phyloP scores from a whole-genome alignment of 1,284 basidiomycete genomes.

The Ustilago bromivora region DNA sequence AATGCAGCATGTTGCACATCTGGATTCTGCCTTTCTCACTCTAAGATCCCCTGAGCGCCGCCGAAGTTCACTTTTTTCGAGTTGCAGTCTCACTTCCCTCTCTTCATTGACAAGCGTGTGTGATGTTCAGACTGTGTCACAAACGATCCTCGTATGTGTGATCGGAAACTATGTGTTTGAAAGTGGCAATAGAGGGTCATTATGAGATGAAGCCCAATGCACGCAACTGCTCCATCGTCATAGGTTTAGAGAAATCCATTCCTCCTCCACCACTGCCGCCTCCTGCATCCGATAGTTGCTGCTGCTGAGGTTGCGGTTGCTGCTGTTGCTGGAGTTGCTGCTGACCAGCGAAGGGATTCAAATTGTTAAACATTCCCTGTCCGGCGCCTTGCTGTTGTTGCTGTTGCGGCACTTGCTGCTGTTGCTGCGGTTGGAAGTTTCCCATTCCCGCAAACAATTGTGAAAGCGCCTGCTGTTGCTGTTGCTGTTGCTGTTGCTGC shows the following conservation, averaged over 20 bases:
- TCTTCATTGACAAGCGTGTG: too few relatives aligned
- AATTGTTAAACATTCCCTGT: neutral
- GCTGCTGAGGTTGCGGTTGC: neutral
- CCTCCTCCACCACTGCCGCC: conserved; percentile 5
- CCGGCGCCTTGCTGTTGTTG: neutral
- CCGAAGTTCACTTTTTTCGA: too few relatives aligned
- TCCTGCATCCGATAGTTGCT: neutral
- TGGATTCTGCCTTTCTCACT: too few relatives aligned
- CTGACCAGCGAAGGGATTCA: conserved; percentile 5
- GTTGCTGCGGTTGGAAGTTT: neutral
- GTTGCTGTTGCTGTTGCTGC: conserved; percentile 6
- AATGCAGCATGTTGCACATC: too few relatives aligned
- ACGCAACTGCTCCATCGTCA: conserved; percentile 50
- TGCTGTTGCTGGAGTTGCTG: conserved; percentile 19
- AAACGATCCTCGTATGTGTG: too few relatives aligned
- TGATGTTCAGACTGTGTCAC: too few relatives aligned
- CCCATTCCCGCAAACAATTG: neutral
- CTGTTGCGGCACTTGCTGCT: neutral
- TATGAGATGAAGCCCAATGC: conserved; percentile 46
- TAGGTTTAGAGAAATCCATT: conserved; percentile 43
- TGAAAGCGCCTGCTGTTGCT: neutral
- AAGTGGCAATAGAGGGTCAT: neutral
- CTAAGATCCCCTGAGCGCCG: too few relatives aligned
- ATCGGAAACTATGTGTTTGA: too few relatives aligned
- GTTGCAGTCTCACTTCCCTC: too few relatives aligned